Evolutionary conservation across 306 rosid species (phyloP).

Genomic region (Prunus mira): DNA sequence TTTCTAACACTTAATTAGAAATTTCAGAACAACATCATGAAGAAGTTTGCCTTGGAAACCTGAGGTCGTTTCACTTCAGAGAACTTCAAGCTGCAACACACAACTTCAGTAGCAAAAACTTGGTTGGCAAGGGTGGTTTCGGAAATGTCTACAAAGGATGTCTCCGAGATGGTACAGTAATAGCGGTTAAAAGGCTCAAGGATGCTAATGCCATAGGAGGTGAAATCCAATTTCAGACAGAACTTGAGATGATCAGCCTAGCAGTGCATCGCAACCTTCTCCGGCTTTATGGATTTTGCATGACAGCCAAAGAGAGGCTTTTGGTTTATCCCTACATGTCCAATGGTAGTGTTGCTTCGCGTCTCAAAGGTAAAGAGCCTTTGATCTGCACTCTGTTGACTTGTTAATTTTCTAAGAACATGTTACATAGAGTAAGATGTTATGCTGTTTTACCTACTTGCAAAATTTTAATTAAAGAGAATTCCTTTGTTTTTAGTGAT

Average conservation of each 20-base stretch:
- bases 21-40: slow-evolving; percentile 69
- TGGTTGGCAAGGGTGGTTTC: slow-evolving; percentile 89
- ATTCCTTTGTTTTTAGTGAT: too few relatives aligned
- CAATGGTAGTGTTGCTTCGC: slow-evolving; percentile 89
- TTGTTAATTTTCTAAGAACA: too few relatives aligned
- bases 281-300: slow-evolving; percentile 83
- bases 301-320: slow-evolving; percentile 79
- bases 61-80: slow-evolving; percentile 74
- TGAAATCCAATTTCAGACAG: slow-evolving; percentile 87
- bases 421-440: neutral
- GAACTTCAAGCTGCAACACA: slow-evolving; percentile 89
- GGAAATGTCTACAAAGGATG: slow-evolving; percentile 95
- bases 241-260: slow-evolving; percentile 95
- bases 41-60: slow-evolving; percentile 84
- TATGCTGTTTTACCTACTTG: neutral
- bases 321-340: slow-evolving; percentile 97
- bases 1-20: neutral
- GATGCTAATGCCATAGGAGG: slow-evolving; percentile 88
- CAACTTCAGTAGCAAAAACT: slow-evolving; percentile 83
- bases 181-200: slow-evolving; percentile 89
- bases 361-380: slow-evolving; percentile 69
- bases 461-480: neutral
- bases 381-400: neutral
- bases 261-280: slow-evolving; percentile 94
- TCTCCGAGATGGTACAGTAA: slow-evolving; percentile 68